Evolutionary conservation across 768 basidiomycete species (phyloP), one percentile per base, ranked within the genome.

Genomic region (Mycena rosella): DNA sequence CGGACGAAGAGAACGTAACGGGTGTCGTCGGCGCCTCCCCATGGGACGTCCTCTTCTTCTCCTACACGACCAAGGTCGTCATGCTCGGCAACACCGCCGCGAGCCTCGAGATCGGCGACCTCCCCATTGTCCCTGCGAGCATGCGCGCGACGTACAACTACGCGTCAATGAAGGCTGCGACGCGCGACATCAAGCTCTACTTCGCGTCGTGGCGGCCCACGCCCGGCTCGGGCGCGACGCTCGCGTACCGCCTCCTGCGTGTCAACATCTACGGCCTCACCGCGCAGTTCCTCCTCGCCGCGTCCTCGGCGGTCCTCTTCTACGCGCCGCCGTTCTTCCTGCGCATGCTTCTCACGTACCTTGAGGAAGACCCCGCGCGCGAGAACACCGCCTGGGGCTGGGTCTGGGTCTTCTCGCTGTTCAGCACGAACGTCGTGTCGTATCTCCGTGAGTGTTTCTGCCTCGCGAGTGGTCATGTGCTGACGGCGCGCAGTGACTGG

Each of bases 61-160:
- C 89, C 18, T 96, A 95, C 76, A 94, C 92, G 40, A 96, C 95
- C 1, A 90, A 91, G 67, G 93, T 98, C 17, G 88, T 96, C 61
- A 89, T 90, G 87, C 88, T 96, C 45, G 96, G 95, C 3, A 89
- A 94, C 78, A 84, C 83, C 2, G 84, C 91, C 2, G 84, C 87
- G 62, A 91, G 87, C 64, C 85, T 97, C 51, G 93, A 97, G 71
- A 94, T 95, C 24, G 94, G 90, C 66, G 95, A 98, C 75, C 82
- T 98, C 32, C 96, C 96, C 7, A 89, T 96, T 60, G 86, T 96
- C 11, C 88, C 92, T 0, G 87, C 84, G 0, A 77, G 86, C 72
- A 90, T 95, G 88, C 92, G 96, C 32, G 83, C 86, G 0, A 84
- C 89, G 6, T 77, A 78, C 72, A 86, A 92, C 62, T 95, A 89